These are phyloP conservation scores for Phytophthora sp. DNA, from an alignment of 352 stramenopile genomes.

Conservation along the genomic window DNA sequence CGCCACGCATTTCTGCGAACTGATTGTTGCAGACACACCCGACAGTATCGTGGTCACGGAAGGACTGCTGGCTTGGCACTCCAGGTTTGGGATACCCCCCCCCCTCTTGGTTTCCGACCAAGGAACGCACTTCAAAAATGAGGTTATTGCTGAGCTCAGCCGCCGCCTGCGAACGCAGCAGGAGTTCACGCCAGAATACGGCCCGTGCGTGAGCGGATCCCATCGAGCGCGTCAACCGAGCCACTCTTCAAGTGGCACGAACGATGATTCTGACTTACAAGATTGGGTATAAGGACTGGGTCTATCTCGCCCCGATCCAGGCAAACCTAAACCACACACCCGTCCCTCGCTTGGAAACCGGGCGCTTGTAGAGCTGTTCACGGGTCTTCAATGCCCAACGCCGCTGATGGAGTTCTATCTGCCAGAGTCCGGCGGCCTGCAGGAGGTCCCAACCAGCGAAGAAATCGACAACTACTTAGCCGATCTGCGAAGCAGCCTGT, in stretches of 20 bases:
- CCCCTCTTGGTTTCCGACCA: no score
- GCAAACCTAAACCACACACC: conserved; percentile 37
- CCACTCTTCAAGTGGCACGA: conserved; percentile 34
- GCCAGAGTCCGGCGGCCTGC: background rate
- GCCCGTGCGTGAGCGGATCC: conserved; percentile 44
- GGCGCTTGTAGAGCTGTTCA: conserved; percentile 31
- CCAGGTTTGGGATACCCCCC: conserved; percentile 24
- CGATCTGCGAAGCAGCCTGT: conserved; percentile 1
- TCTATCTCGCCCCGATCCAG: conserved; percentile 26
- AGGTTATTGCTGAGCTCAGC: conserved; percentile 23
- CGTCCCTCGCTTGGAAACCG: conserved; percentile 24
- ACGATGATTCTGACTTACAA: conserved; percentile 27
- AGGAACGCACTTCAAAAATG: no score
- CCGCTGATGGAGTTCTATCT: conserved; percentile 14
- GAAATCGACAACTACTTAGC: background rate
- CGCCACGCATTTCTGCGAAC: background rate
- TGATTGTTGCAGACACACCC: background rate
- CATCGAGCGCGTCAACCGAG: conserved; percentile 31
- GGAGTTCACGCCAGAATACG: conserved; percentile 31
- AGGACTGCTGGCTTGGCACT: conserved; percentile 28
- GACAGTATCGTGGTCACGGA: conserved; percentile 3
- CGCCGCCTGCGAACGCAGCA: conserved; percentile 24
- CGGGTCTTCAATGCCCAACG: conserved; percentile 1
- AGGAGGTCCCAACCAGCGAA: background rate
- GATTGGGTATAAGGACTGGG: conserved; percentile 22